Evolutionary conservation across 345 rosid species (phyloP).

Genomic region (Carallia brachiata): DNA sequence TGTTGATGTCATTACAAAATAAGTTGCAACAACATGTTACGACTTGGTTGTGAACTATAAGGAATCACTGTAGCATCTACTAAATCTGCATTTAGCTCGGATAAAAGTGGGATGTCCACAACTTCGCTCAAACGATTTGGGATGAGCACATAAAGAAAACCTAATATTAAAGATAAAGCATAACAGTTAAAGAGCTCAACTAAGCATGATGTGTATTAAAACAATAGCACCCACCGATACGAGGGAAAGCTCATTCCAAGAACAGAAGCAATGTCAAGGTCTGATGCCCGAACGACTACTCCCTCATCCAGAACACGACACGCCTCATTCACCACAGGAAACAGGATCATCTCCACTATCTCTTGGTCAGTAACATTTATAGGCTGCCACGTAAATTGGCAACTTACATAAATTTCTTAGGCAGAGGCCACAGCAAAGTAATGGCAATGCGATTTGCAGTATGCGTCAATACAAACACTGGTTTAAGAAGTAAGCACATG

Average conservation of each 20-base stretch:
- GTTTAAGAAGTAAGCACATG: not conserved
- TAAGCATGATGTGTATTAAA: not conserved
- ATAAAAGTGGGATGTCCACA: not conserved
- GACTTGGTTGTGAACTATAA: too few species aligned
- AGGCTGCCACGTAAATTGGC: conserved; percentile 48
- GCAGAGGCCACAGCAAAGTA: not conserved
- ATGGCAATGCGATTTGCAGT: not conserved
- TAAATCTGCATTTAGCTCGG: not conserved
- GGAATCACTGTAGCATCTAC: not conserved
- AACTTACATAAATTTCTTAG: conserved; percentile 14
- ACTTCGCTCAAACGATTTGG: not conserved
- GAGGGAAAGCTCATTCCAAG: conserved; percentile 99
- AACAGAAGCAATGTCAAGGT: conserved; percentile 86
- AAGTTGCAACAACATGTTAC: too few species aligned
- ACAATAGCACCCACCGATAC: conserved; percentile 56
- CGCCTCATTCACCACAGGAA: conserved; percentile 93
- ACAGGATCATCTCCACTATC: conserved; percentile 82
- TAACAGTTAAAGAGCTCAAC: not conserved
- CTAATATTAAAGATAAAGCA: not conserved
- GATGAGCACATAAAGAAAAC: not conserved
- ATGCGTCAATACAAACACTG: not conserved
- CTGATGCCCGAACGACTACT: conserved; percentile 76
- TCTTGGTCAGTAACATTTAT: conserved; percentile 71
- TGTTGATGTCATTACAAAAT: too few species aligned
- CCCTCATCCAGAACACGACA: conserved; percentile 85